Conservation (phyloP, 768 basidiomycete genomes). For the Tricholoma sp. region DNA sequence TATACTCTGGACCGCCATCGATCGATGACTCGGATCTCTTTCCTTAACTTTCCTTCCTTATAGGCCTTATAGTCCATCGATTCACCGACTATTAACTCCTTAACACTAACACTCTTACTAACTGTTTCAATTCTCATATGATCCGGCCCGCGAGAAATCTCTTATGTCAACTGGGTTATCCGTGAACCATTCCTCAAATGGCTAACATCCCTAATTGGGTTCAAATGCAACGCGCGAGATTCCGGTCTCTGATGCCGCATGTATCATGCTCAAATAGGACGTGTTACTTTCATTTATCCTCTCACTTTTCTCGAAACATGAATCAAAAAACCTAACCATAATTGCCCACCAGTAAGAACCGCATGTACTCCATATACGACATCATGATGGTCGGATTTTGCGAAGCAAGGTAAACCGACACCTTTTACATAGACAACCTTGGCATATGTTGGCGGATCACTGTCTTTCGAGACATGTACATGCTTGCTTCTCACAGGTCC, state of each 20-base stretch:
- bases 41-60: not conserved
- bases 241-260: not conserved
- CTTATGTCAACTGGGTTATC: not conserved
- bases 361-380: not conserved
- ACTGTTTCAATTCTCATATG: not conserved
- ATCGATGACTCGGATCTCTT: not conserved
- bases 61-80: not conserved
- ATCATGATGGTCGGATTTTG: not conserved
- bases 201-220: not conserved
- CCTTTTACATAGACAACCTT: not conserved
- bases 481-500: not conserved
- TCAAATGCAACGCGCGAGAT: not conserved
- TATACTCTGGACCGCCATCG: not conserved
- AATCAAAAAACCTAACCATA: not conserved
- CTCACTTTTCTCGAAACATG: not conserved
- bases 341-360: not conserved
- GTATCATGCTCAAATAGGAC: not conserved
- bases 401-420: not conserved
- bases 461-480: not conserved
- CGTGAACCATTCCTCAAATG: not conserved
- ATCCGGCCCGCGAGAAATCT: not conserved
- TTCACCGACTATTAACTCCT: not conserved
- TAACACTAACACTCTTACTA: not conserved
- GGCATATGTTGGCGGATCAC: slow-evolving; percentile 1
- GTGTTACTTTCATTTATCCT: not conserved